Evolutionary conservation across 192 early-diverging fungal species (phyloP), one percentile per base, ranked within the genome.

Genomic region (Coemansia sp.): DNA sequence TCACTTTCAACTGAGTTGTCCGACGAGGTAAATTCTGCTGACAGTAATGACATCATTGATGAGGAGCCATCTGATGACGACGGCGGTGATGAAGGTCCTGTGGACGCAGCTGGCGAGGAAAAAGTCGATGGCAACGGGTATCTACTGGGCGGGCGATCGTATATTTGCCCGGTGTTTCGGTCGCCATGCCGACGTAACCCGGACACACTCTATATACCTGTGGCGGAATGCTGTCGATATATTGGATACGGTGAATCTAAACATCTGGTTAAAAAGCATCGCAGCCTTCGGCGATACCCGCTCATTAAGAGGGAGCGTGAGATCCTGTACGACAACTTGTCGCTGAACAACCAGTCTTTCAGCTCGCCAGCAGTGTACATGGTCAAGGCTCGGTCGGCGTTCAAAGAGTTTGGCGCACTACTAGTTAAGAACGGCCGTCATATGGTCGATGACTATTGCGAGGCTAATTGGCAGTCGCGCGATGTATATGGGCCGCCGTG

Each of bases 111-210:
- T 33, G 57, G 31, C 16, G 57, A 60, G 57, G 31, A 16, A 34
- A 60, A 60, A 18, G 18, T 60, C 31, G 57, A 60, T 34, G 2
- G 29, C 13, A 60, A 60, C 5, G 57, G 57, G 18, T 34, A 60
- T 36, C 57, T 60, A 18, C 31, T 60, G 3, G 57, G 57, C 16
- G 57, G 31, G 57, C 57, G 57, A 15, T 60, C 57, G 7, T 60
- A 60, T 16, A 60, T 60, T 33, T 60, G 57, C 15, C 31, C 57
- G 2, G 57, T 60, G 57, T 60, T 60, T 60, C 57, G 57, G 31
- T 60, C 57, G 33, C 57, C 57, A n/a, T 60, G 33, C 6, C 57
- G 57, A 11, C 15, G 31, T 31, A 60, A 60, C 33, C 29, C 31
- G 16, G 31, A 60, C 16, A 60, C 2, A 15, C 57, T 60, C 4